phyloP scores from a whole-genome alignment of 1,139 yeast species.

The Scheffersomyces titani region DNA sequence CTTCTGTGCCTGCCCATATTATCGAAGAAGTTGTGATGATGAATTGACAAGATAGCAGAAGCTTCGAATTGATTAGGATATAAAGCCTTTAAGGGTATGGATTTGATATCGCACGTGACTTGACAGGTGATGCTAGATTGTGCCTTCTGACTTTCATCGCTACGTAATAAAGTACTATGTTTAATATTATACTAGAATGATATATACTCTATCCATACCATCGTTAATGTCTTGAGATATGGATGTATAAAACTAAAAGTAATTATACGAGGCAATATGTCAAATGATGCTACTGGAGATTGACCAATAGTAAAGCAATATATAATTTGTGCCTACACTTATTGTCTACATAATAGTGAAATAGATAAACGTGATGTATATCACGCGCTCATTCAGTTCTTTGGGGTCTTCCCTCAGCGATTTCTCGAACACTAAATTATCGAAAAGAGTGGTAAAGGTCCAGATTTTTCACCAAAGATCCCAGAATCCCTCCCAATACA shows the following conservation, averaged over 20 bases:
- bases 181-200: too few species aligned
- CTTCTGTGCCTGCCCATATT: background rate
- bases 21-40: background rate
- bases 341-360: too few species aligned
- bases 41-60: background rate
- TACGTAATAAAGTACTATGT: too few species aligned
- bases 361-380: background rate
- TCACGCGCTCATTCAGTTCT: background rate
- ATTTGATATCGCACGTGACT: background rate
- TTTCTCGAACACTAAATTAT: background rate
- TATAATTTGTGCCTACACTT: too few species aligned
- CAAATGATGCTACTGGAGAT: background rate
- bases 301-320: background rate
- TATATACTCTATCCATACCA: too few species aligned
- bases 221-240: too few species aligned
- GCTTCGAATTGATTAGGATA: background rate
- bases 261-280: too few species aligned
- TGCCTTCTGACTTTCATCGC: too few species aligned
- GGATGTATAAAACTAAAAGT: too few species aligned
- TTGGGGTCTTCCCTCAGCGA: background rate
- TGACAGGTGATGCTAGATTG: background rate
- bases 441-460: background rate
- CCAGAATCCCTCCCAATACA: background rate
- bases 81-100: background rate
- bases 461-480: background rate